Conservation (phyloP, 306 rosid genomes). For the Urtica urens region DNA sequence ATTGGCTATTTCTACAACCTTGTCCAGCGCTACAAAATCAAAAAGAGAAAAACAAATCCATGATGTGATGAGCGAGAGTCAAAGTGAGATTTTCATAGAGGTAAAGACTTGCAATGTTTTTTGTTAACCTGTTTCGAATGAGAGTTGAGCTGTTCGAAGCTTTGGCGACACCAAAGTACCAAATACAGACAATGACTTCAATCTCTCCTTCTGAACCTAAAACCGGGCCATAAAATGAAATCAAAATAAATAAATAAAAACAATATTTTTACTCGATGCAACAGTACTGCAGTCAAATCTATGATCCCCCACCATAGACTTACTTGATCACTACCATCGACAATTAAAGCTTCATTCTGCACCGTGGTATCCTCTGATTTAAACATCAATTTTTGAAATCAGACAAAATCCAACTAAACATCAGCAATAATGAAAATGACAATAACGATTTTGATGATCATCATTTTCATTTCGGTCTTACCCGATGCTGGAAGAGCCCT, state of each 20-base stretch:
- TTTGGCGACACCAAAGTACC: constrained; percentile 83
- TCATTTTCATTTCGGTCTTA: not conserved
- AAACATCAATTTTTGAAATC: constrained; percentile 17
- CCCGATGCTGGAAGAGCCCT: constrained; percentile 26
- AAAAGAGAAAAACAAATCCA: not conserved
- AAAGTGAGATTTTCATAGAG: not conserved
- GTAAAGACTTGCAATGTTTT: not conserved
- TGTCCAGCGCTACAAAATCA: constrained; percentile 54
- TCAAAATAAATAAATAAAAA: not conserved
- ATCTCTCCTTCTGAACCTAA: constrained; percentile 56
- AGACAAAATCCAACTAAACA: constrained; percentile 20
- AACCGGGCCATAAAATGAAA: not conserved
- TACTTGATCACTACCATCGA: constrained; percentile 38
- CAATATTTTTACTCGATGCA: too few species aligned
- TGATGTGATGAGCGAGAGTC: not conserved
- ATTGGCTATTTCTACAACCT: constrained; percentile 65
- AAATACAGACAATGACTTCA: constrained; percentile 51
- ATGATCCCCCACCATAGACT: constrained; percentile 9
- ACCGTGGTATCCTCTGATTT: constrained; percentile 21
- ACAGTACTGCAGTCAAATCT: too few species aligned
- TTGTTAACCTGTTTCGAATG: constrained; percentile 66
- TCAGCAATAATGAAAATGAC: constrained; percentile 7
- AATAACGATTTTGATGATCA: too few species aligned
- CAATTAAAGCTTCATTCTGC: constrained; percentile 20
- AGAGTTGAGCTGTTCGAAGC: constrained; percentile 69